Evolutionary conservation across 331 rosid species (phyloP), one percentile per base, ranked within the genome.

Genomic region (Pyracantha coccinea): DNA sequence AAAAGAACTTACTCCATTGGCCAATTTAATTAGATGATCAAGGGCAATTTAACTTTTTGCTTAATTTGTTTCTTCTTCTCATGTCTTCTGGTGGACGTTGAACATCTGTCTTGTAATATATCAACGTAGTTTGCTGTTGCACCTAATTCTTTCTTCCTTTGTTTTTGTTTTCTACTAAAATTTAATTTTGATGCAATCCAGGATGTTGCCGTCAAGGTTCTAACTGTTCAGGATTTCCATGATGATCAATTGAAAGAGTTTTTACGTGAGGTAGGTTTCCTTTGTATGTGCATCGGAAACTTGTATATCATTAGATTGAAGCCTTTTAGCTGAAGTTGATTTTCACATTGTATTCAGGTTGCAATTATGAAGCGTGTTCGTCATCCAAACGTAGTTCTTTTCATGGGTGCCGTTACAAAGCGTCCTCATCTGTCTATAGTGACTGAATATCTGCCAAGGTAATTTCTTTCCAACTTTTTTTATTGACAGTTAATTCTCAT

Each of bases 331-430:
- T 58, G 35, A 63, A 69, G 71, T 80, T 83, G 32, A 67, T 59
- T 38, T 78, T 75, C 67, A 28, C 69, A 74, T 66, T 52, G 70
- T 64, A 66, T 72, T 69, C 83, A 95, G 99, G 99, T 95, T 80
- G 93, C 99, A 59, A 95, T 95, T 79, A 92, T 95, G 99, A 95
- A 95, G 79, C 97, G 96, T 10, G 93, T 95, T 15, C 93, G 99
- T 68, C 99, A 92, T 88, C 99, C 98, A 38, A 92, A 92, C 77
- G 91, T 95, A 69, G 99, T 95, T 75, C 98, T 95, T 55, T 95
- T 95, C 89, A 95, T 95, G 99, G 99, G 98, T 33, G 97, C 97
- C 23, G 99, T 95, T 67, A 95, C 99, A 13, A 92, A 88, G 80
- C 81, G 91, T 50, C 98, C 99, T 16, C 86, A 92, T 83, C 85